Base-by-base conservation (phyloP, 352 stramenopile species). In the Elongisporangium undulatum region DNA sequence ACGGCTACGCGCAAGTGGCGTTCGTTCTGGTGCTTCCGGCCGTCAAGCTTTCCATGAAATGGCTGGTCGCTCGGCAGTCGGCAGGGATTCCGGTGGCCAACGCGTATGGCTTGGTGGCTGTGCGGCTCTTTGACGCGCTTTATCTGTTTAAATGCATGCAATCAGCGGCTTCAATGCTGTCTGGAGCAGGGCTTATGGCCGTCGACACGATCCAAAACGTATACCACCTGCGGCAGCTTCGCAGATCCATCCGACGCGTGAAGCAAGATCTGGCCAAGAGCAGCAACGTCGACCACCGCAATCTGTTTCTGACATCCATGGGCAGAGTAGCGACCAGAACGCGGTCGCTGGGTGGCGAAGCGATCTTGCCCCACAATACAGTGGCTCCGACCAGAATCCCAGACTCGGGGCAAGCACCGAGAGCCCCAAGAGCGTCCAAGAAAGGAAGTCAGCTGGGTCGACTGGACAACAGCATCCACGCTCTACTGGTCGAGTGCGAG, bases 251-350 rank as follows among this genome's bases (percentile, higher is more conserved):
- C 12, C 34, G 12, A 45, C 34, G 34, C 0, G 21, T 56, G 61
- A 59, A 54, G 61, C 56, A 56, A 1, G 56, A 67, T 15, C 48
- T 67, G 51, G 4, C 59, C 34, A 67, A 55, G 61, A 67, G 58
- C 56, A 67, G 61, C 52, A 48, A 56, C 41, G 59, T 59, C 39
- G 61, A 67, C 57, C 61, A 67, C 38, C 63, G 34, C 16, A 17
- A 45, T 2, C 34, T 45, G 34, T 17, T 45, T 45, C 0, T 45
- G 13, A 45, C 16, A 45, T 45, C 34, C 9, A 45, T 45, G 34
- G 10, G 7, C 10, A 45, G 34, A 45, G 34, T 45, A 12, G 34
- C 34, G 34, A 45, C 34, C 4, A 45, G 9, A 45, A 17, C 34
- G 16, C 34, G 34, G 16, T 45, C 34, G 10, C 12, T 45, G 34